Base-by-base conservation (phyloP, 441 rosid genomes). In the Corymbia calophylla region DNA sequence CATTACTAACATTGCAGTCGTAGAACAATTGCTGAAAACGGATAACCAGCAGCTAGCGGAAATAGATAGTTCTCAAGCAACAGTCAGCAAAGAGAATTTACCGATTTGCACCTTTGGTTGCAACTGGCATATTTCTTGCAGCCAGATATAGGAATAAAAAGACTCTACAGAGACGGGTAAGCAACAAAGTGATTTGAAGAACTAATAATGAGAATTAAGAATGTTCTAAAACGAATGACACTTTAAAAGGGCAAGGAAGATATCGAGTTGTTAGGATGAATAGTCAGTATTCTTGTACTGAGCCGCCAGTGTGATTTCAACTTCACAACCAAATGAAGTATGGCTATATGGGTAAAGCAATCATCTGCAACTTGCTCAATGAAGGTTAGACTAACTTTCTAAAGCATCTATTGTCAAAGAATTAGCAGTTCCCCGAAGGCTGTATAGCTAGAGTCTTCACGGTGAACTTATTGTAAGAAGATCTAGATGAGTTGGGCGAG, bases 351-450 rank as follows among this genome's bases (percentile, higher is more conserved):
- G 64, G 64, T 53, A 48, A 86, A 58, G 87, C 87, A 96, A 93
- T 96, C 99, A 93, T 96, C 96, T 53, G 96, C 95, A 54, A 97
- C 94, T 90, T 73, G 87, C 87, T 73, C 84, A 66, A 29, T 80
- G 89, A 86, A 88, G 87, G 77, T 88, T 73, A 88, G 86, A 54
- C 47, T 12, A 92, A 91, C 90, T 49, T 86, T 53, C 58, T n/a
- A 31, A 10, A 19, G 62, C 29, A 18, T 53, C 55, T 86, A 48
- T 49, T 86, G 56, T 86, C 47, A 23, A 92, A 27, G 31, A 95
- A 90, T 48, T 88, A 92, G 88, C 89, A 68, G 88, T 92, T 96
- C 88, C 93, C 95, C 35, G 93, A 94, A 91, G 95, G 95, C 92
- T 94, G 96, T 87, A 95, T 88, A 87, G 96, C 91, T 90, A 91